These are phyloP conservation scores for Puccinia coronata DNA, from an alignment of 1,284 basidiomycete genomes.

Conservation along the genomic window DNA sequence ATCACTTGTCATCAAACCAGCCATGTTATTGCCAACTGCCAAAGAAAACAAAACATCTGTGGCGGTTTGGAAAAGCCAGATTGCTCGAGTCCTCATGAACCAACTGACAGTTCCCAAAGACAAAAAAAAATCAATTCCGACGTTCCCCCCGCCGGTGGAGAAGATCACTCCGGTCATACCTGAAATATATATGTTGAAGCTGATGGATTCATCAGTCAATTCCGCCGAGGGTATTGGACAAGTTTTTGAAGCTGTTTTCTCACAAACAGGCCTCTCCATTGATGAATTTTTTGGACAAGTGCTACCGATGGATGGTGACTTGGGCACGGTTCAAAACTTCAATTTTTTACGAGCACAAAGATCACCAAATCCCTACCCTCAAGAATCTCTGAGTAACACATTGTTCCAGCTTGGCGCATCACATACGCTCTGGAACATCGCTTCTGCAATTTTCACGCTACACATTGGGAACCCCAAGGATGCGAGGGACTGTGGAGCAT, in stretches of 20 bases:
- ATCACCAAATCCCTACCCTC: background rate
- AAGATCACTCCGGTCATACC: background rate
- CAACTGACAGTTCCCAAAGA: background rate
- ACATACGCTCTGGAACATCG: no score
- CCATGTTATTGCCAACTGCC: background rate
- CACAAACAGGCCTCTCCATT: background rate
- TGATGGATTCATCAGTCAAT: background rate
- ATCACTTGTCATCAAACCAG: background rate
- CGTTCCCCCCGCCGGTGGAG: background rate
- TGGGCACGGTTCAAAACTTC: background rate
- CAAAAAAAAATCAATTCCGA: background rate
- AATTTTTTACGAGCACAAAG: background rate
- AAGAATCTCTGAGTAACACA: background rate
- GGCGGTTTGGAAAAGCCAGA: background rate
- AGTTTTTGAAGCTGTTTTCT: background rate
- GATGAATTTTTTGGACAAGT: background rate
- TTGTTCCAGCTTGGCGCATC: background rate
- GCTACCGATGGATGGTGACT: background rate
- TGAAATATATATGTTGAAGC: background rate
- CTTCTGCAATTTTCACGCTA: no score
- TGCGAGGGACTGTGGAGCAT: no score
- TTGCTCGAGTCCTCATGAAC: background rate
- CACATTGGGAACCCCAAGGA: no score
- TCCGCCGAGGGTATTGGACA: background rate
- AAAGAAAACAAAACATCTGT: background rate